Conservation (phyloP, 345 rosid species). For the Boechera stricta region DNA sequence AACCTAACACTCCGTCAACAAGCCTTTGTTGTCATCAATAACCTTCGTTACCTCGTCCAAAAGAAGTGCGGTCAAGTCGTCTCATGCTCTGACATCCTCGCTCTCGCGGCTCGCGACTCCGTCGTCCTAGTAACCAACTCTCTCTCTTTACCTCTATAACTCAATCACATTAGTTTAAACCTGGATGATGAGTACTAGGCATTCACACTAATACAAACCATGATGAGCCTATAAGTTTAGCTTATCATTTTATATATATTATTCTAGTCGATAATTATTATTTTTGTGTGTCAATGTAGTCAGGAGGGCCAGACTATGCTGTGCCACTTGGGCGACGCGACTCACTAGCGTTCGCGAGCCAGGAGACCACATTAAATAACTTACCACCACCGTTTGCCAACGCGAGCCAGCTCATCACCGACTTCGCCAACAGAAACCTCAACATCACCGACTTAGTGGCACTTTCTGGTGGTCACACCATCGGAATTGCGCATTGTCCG, state of each 20-base stretch:
- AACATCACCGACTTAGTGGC: slow-evolving; percentile 78
- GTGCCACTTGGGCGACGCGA: slow-evolving; percentile 83
- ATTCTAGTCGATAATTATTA: background rate
- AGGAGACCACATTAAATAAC: slow-evolving; percentile 54
- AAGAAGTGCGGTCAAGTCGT: slow-evolving; percentile 54
- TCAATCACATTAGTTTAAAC: background rate
- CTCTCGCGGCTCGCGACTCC: slow-evolving; percentile 60
- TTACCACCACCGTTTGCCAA: slow-evolving; percentile 60
- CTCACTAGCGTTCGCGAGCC: slow-evolving; percentile 58
- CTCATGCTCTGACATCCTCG: slow-evolving; percentile 59
- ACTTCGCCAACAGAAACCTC: slow-evolving; percentile 54
- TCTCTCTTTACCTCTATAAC: background rate
- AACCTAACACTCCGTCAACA: slow-evolving; percentile 50
- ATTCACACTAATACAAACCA: background rate
- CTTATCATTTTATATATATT: background rate
- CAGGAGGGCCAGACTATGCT: slow-evolving; percentile 80
- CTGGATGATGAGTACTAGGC: background rate
- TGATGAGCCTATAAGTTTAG: background rate
- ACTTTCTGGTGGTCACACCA: slow-evolving; percentile 92
- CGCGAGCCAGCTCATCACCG: slow-evolving; percentile 48
- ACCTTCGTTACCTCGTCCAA: slow-evolving; percentile 50
- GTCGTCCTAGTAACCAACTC: slow-evolving; percentile 44
- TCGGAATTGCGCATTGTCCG: slow-evolving; percentile 68
- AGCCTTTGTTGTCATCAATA: slow-evolving; percentile 53
- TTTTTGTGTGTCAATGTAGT: slow-evolving; percentile 44